Percentiles rank a stretch among this genome's conserved stretches.
These are phyloP conservation scores for Platanthera zijinensis DNA, from an alignment of 106 monocot genomes.

Conservation along the genomic window DNA sequence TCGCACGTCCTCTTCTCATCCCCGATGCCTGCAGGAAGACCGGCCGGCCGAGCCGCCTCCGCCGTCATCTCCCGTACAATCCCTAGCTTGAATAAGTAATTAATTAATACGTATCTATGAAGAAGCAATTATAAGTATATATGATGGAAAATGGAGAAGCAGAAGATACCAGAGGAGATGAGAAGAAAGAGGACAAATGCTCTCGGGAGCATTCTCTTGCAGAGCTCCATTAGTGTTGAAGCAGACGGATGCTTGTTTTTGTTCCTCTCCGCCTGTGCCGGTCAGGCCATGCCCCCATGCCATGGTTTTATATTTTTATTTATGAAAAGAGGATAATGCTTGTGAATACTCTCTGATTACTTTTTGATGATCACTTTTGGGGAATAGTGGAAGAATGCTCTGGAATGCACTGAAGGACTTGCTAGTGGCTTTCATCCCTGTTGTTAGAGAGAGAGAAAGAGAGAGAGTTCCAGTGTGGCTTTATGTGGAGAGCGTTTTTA, in stretches of 20 bases:
- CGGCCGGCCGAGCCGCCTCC: not conserved
- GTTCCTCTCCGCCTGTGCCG: too few species aligned
- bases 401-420: too few species aligned
- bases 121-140: not conserved
- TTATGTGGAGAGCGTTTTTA: too few species aligned
- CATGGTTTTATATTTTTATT: too few species aligned
- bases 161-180: constrained; percentile 5
- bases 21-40: not conserved
- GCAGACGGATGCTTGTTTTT: not conserved
- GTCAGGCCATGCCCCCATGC: too few species aligned
- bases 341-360: too few species aligned
- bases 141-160: not conserved
- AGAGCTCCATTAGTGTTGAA: not conserved
- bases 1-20: constrained; percentile 19
- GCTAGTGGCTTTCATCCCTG: too few species aligned
- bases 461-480: too few species aligned
- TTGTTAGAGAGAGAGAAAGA: too few species aligned
- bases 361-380: too few species aligned
- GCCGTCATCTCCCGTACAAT: constrained; percentile 2
- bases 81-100: not conserved
- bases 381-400: too few species aligned
- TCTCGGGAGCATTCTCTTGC: constrained; percentile 6
- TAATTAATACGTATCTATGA: not conserved
- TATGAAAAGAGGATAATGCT: too few species aligned
- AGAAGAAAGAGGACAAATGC: constrained; percentile 10